Percentiles rank a stretch among this genome's conserved stretches.
Evolutionary conservation across 352 stramenopile genomes (phyloP).

Genomic region (Globisporangium nodosum): DNA sequence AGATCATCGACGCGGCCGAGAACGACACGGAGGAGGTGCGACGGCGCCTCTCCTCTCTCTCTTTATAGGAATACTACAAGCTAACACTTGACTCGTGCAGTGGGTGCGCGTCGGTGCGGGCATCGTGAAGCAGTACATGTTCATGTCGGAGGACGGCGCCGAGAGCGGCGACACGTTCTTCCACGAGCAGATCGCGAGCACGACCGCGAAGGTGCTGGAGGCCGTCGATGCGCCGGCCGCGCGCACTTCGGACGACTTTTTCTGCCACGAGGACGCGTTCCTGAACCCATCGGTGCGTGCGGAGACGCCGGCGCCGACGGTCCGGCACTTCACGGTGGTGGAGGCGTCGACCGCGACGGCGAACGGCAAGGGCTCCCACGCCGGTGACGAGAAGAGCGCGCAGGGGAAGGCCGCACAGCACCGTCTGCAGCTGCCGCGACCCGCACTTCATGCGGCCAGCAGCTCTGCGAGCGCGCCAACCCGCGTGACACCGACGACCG

Average conservation of each 20-base stretch:
- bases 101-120: constrained; percentile 63
- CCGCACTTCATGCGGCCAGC: constrained; percentile 6
- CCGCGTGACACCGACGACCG: constrained; percentile 20
- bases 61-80: neutral
- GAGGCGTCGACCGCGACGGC: constrained; percentile 25
- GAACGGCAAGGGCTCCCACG: neutral
- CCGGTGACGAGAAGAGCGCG: constrained; percentile 9
- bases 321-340: constrained; percentile 61
- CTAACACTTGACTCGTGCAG: constrained; percentile 8
- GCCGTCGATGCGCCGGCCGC: constrained; percentile 17
- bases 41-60: neutral
- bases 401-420: constrained; percentile 39
- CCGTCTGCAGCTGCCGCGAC: constrained; percentile 37
- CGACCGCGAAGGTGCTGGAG: constrained; percentile 36
- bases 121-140: constrained; percentile 68
- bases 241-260: constrained; percentile 37
- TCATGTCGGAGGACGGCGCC: constrained; percentile 31
- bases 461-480: constrained; percentile 14
- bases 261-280: constrained; percentile 63
- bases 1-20: constrained; percentile 49
- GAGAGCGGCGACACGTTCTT: constrained; percentile 51
- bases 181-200: constrained; percentile 46
- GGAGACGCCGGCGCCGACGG: constrained; percentile 28
- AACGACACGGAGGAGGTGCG: constrained; percentile 54
- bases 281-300: constrained; percentile 52